Conservation (phyloP, 2,329 filamentous ascomycete genomes). For the Zasmidium cellare region DNA sequence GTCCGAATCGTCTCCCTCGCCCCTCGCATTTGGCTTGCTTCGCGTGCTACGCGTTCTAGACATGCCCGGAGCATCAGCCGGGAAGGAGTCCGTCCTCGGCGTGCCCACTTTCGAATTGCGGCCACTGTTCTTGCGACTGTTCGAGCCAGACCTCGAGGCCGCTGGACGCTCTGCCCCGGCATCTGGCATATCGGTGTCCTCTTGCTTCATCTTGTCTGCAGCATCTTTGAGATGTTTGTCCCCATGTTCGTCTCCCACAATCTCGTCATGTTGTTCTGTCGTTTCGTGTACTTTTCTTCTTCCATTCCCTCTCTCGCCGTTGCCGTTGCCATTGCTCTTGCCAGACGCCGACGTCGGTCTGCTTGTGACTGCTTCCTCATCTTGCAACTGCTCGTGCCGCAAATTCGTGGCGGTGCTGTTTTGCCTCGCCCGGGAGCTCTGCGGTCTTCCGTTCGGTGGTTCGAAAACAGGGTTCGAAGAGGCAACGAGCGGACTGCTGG, state of each 20-base stretch:
- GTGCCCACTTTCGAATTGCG: constrained; percentile 50
- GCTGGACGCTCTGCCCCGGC: constrained; percentile 14
- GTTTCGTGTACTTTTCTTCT: constrained; percentile 24
- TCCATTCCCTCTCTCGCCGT: constrained; percentile 25
- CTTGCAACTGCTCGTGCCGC: constrained; percentile 31
- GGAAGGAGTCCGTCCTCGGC: constrained; percentile 46
- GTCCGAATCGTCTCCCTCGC: constrained; percentile 32
- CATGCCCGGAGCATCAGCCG: constrained; percentile 37
- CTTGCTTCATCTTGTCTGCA: constrained; percentile 46
- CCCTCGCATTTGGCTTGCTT: constrained; percentile 32
- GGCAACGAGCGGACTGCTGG: constrained; percentile 51
- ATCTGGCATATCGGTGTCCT: constrained; percentile 46
- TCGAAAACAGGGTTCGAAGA: constrained; percentile 61
- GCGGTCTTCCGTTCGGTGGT: constrained; percentile 69
- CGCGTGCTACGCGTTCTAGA: constrained; percentile 44
- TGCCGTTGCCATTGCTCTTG: constrained; percentile 24
- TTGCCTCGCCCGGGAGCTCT: constrained; percentile 71
- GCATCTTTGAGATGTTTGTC: constrained; percentile 15
- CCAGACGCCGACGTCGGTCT: constrained; percentile 27
- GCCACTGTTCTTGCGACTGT: constrained; percentile 37
- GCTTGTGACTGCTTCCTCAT: constrained; percentile 44
- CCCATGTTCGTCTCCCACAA: constrained; percentile 16
- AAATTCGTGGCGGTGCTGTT: constrained; percentile 62
- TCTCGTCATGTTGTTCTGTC: constrained; percentile 23
- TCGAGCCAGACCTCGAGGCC: constrained; percentile 28